Base-by-base conservation (phyloP, 805 yeast genomes). In the Zygosaccharomyces bailii region DNA sequence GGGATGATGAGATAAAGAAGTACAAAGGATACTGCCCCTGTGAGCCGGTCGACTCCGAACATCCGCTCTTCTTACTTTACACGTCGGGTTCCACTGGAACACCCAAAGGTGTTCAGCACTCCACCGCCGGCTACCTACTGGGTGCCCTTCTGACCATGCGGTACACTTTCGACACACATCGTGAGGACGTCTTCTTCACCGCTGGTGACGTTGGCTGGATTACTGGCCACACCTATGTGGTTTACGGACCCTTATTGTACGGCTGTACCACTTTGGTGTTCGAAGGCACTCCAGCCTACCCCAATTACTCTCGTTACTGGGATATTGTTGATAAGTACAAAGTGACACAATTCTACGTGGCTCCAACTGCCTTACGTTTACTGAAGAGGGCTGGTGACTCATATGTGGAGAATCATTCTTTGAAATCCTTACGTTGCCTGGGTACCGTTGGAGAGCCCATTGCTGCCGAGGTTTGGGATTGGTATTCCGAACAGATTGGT, bases 131-230 rank as follows among this genome's bases (percentile, higher is more conserved):
- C 44, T 86, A 80, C 63, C 68, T 86, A 49, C 70, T 86, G 46
- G 84, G 86, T 49, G 89, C 93, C 14, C 71, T 82, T 45, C 53
- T 85, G 60, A 79, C 91, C 38, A 81, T 88, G 57, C 80, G 80
- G 59, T 86, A 86, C 59, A 76, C 79, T 35, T 86, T 86, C 65
- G 95, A 86, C 65, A 73, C 84, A 32, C 89, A 85, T 57, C 74
- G 76, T 33, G 81, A 82, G 46, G 95, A 86, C 61, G 71, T 79
- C 10, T 72, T 86, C 45, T 86, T 86, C 74, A 85, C 93, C 13
- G 93, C 95, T 23, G 95, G 93, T 62, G 95, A 86, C 68, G 84
- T 86, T 43, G 95, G 95, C 59, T 86, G 95, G 95, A 84, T 86
- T 59, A 86, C 95, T 5, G 95, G 95, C 46, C 95, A 86, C 68